Evolutionary conservation across 73 alveolate species (phyloP), one percentile per base, ranked within the genome.

Genomic region (Paramecium sexaurelia): DNA sequence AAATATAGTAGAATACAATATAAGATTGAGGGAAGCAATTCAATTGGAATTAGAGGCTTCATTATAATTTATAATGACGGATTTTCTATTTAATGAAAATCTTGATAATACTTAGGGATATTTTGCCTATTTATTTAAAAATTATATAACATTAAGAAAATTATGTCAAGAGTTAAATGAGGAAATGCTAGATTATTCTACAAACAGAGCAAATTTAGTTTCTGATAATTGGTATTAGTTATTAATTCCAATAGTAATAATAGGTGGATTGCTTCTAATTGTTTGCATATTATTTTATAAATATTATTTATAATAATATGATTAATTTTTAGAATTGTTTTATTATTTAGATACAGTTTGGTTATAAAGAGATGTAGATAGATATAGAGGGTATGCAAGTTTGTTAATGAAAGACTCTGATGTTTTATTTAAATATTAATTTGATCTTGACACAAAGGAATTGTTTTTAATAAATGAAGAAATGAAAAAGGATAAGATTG

Each of bases 341-440:
- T 32, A 32, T 1, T 35, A 35, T 20, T 29, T 73, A 32, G 87
- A 73, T 73, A 27, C 11, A 2, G 87, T 73, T 32, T 73, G 87
- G 87, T 24, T 73, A n/a, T 35, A 73, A 20, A 73, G 87, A 36
- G 87, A 73, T 73, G 6, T 73, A 20, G 87, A 73, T 73, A 27
- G 87, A 73, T 73, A 73, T 33, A 73, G 87, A 37, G 87, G 87
- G 3, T 29, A 29, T 29, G 36, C 56, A 73, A 35, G 36, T 29
- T 33, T 73, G n/a, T 32, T 73, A 7, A 35, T 29, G 32, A 73
- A 73, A 24, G 87, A 73, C 35, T 73, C 55, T 2, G 56, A 73
- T 73, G 87, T 73, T 5, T n/a, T 73, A 37, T 73, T 73, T 73
- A 73, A 73, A 73, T 73, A 73, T 73, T 35, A 32, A 73, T 73